Conservation (phyloP, 257 asterid species). For the Solanum sejunctum region DNA sequence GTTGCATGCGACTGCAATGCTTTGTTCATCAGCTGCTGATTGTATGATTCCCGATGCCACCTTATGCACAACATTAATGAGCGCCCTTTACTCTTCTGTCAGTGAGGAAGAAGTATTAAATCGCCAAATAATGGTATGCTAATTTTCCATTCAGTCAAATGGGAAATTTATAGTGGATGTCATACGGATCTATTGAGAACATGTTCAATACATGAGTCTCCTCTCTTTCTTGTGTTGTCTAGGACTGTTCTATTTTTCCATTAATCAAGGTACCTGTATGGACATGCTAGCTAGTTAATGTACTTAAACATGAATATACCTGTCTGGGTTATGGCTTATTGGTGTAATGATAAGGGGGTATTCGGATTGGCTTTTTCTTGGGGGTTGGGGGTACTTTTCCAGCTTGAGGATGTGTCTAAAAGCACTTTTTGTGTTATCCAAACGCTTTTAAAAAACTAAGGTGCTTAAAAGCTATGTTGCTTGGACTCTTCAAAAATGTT, state of each 20-base stretch:
- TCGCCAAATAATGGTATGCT: constrained; percentile 70
- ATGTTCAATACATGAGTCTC: not conserved
- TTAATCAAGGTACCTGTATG: not conserved
- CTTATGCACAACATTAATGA: constrained; percentile 65
- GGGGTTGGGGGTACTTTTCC: no score
- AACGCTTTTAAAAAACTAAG: no score
- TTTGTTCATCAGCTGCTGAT: constrained; percentile 82
- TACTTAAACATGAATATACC: not conserved
- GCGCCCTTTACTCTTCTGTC: constrained; percentile 79
- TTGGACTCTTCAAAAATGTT: no score
- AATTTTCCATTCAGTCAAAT: not conserved
- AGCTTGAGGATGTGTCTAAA: no score
- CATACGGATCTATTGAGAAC: not conserved
- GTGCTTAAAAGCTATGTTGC: no score
- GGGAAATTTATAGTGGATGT: not conserved
- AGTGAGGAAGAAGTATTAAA: constrained; percentile 67
- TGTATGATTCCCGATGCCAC: constrained; percentile 82
- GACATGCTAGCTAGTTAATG: not conserved
- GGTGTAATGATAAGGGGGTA: not conserved
- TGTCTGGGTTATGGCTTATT: not conserved
- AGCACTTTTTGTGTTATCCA: no score
- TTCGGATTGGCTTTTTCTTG: no score
- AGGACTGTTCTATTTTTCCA: not conserved
- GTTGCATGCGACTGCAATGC: constrained; percentile 76
- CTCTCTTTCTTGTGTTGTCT: not conserved